Percentiles rank a stretch among this genome's conserved stretches.
Evolutionary conservation across 139 green algal genomes (phyloP).

Genomic region (Penium margaritaceum): DNA sequence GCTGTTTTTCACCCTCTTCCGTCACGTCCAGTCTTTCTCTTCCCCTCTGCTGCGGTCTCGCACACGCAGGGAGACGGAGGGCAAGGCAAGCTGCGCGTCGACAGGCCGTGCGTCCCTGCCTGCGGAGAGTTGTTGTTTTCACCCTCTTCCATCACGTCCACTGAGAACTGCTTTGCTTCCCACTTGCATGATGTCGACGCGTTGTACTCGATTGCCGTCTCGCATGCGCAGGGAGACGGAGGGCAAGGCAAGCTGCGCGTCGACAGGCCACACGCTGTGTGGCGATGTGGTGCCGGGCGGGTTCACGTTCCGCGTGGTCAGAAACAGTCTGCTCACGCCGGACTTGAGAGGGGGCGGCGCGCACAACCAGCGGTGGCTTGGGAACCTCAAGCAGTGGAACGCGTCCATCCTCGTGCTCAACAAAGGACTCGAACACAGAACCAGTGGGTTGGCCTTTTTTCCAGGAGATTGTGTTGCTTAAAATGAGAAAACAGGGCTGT

Average conservation of each 20-base stretch:
- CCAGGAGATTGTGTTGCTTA: too few species aligned
- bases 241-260: not conserved
- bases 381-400: slow-evolving; percentile 12
- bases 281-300: slow-evolving; percentile 5
- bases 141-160: not conserved
- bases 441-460: not conserved
- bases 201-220: too few species aligned
- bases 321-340: slow-evolving; percentile 21
- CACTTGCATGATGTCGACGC: too few species aligned
- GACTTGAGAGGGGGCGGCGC: slow-evolving; percentile 11
- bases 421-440: not conserved
- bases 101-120: not conserved
- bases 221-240: not conserved
- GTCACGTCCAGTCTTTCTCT: not conserved
- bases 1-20: too few species aligned
- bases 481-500: too few species aligned
- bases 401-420: slow-evolving; percentile 25
- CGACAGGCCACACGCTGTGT: slow-evolving; percentile 1
- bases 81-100: not conserved
- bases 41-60: too few species aligned
- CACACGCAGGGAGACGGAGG: not conserved
- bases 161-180: not conserved
- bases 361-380: slow-evolving; percentile 22
- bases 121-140: too few species aligned
- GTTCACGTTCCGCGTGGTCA: slow-evolving; percentile 23